Percentiles rank a stretch among this genome's conserved stretches.
Conservation (phyloP, 371 early-diverging fungal genomes). For the Syncephalastrum contaminatum region DNA sequence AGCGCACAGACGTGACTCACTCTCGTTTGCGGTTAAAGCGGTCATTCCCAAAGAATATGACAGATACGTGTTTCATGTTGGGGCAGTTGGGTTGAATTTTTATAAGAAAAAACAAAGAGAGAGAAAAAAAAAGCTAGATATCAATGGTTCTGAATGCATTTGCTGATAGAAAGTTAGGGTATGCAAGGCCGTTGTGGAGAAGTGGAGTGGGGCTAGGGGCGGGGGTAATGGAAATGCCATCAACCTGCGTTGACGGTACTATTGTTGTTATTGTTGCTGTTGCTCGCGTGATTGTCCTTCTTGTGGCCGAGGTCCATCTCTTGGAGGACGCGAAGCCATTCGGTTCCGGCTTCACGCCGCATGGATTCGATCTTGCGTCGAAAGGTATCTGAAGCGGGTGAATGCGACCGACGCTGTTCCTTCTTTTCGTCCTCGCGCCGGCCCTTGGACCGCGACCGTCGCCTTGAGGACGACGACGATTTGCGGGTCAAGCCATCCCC, state of each 20-base stretch:
- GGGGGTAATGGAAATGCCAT: too few species aligned
- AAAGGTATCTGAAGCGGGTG: slow-evolving; percentile 28
- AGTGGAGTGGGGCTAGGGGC: too few species aligned
- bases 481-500: slow-evolving; percentile 12
- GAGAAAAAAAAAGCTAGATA: slow-evolving; percentile 1
- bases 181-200: too few species aligned
- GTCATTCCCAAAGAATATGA: not conserved
- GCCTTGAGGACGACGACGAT: slow-evolving; percentile 13
- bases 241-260: slow-evolving; percentile 1
- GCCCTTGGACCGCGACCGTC: slow-evolving; percentile 24
- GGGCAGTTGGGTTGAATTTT: not conserved
- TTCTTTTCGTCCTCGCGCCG: slow-evolving; percentile 18
- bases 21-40: not conserved
- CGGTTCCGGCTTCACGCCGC: slow-evolving; percentile 61
- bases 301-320: slow-evolving; percentile 52
- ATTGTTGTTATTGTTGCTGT: slow-evolving; percentile 6
- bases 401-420: slow-evolving; percentile 16
- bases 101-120: slow-evolving; percentile 5
- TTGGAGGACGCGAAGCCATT: slow-evolving; percentile 61
- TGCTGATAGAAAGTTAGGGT: too few species aligned
- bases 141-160: not conserved
- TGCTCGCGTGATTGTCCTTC: not conserved
- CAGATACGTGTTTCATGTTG: not conserved
- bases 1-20: too few species aligned
- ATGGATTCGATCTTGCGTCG: slow-evolving; percentile 59